Evolutionary conservation across 805 yeast species (phyloP), one percentile per base, ranked within the genome.

Genomic region (Ogataea parapolymorpha): DNA sequence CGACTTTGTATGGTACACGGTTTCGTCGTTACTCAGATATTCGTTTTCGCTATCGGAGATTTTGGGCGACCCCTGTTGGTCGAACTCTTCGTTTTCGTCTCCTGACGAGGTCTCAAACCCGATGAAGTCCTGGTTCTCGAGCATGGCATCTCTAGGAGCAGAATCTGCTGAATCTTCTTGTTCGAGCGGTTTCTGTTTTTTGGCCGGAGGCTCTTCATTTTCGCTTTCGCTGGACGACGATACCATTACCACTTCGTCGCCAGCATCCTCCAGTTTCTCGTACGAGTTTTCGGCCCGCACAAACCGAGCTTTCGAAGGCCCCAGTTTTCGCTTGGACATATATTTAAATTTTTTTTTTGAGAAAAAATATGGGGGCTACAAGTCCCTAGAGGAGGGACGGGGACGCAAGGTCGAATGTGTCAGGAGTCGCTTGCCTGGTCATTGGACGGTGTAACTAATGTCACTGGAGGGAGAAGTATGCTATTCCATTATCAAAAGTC

Each of bases 81-180:
- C 55, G 22, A 66, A 44, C 12, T 49, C 55, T 4, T 50, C 55
- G 7, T 49, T 51, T 6, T 58, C 65, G 2, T 64, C 70, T 5
- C 66, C 76, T 6, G 74, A 72, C 1, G 75, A 71, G 5, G 70
- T 63, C 11, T 75, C 82, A 56, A 79, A 76, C 10, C 73, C 79
- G 15, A 79, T 79, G 49, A 72, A 79, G 42, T 78, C 82, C 37
- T 65, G 67, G 43, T 75, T 73, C 27, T 66, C 63, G 2, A 73
- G 53, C 4, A 74, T 55, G 28, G 65, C 74, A 43, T 72, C 70
- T 13, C 26, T 20, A 2, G 38, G 17, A 3, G 14, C 18, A 13
- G 27, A 14, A 3, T 6, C 18, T n/a, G 14, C 27, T 5, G 13
- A 12, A 5, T n/a, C 12, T 11, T 34, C 24, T 22, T 18, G 15